These are phyloP conservation scores for Fusarium newnesense DNA, from an alignment of 2,329 filamentous ascomycete genomes.

Conservation along the genomic window DNA sequence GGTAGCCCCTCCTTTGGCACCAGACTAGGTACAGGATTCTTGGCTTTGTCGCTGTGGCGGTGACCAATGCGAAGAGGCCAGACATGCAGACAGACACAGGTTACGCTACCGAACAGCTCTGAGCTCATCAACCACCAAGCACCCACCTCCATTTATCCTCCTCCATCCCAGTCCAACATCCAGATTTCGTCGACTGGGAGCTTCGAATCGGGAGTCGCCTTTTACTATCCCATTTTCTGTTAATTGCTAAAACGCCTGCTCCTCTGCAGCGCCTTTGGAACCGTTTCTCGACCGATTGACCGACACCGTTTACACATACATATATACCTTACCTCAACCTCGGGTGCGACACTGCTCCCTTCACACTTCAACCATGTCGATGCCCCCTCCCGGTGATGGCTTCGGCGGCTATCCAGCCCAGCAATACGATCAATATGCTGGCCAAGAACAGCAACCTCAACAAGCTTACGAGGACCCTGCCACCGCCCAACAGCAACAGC, in stretches of 20 bases:
- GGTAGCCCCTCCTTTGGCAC: slow-evolving; percentile 38
- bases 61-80: slow-evolving; percentile 45
- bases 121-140: slow-evolving; percentile 41
- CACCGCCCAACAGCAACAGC: slow-evolving; percentile 41
- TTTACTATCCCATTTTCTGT: slow-evolving; percentile 10
- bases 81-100: slow-evolving; percentile 25
- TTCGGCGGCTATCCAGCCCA: slow-evolving; percentile 49
- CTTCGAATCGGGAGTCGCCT: slow-evolving; percentile 30
- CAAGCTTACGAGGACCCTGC: slow-evolving; percentile 51
- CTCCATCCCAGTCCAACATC: slow-evolving; percentile 37
- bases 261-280: slow-evolving; percentile 16
- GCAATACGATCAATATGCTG: slow-evolving; percentile 60
- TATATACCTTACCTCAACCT: slow-evolving; percentile 24
- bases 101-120: slow-evolving; percentile 34
- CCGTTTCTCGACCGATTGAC: slow-evolving; percentile 23
- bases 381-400: slow-evolving; percentile 63
- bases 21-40: slow-evolving; percentile 14
- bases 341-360: slow-evolving; percentile 43
- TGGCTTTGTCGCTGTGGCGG: slow-evolving; percentile 42
- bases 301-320: slow-evolving; percentile 21
- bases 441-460: slow-evolving; percentile 53
- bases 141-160: slow-evolving; percentile 27
- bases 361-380: slow-evolving; percentile 61
- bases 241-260: slow-evolving; percentile 8
- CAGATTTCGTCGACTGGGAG: slow-evolving; percentile 37